These are phyloP conservation scores for Diversispora epigaea DNA, from an alignment of 192 early-diverging fungal species.

Conservation along the genomic window DNA sequence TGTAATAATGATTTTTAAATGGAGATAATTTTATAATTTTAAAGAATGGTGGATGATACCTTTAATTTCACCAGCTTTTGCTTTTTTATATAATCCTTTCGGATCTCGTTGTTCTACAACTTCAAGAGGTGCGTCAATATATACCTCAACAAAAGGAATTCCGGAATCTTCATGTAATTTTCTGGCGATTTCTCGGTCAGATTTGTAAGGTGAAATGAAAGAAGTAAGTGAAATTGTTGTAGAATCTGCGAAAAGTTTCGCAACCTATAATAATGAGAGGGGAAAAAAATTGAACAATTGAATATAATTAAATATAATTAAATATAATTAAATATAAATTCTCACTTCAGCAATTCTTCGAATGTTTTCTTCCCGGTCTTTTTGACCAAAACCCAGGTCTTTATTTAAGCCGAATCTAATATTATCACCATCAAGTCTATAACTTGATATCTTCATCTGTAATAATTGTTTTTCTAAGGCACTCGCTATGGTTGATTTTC, in stretches of 20 bases:
- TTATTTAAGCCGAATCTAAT: slow-evolving; percentile 97
- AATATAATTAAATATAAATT: background rate
- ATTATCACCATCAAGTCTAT: slow-evolving; percentile 96
- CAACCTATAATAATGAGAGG: slow-evolving; percentile 45
- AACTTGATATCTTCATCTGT: slow-evolving; percentile 68
- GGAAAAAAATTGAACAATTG: background rate
- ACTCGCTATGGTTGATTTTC: slow-evolving; percentile 88
- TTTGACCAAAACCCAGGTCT: slow-evolving; percentile 87
- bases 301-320: background rate
- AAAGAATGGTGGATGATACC: slow-evolving; percentile 33
- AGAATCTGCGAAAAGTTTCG: slow-evolving; percentile 91
- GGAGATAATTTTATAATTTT: no score
- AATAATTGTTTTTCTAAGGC: slow-evolving; percentile 89
- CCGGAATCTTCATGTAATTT: slow-evolving; percentile 71
- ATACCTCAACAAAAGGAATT: slow-evolving; percentile 87
- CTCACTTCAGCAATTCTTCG: slow-evolving; percentile 86
- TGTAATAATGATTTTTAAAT: background rate
- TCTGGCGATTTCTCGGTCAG: slow-evolving; percentile 79
- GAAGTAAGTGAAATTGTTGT: slow-evolving; percentile 80
- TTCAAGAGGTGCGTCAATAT: slow-evolving; percentile 81
- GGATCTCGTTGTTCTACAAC: slow-evolving; percentile 91
- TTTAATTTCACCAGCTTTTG: slow-evolving; percentile 89
- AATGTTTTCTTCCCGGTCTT: slow-evolving; percentile 93
- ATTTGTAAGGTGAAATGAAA: slow-evolving; percentile 87
- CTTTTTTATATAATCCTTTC: slow-evolving; percentile 96